phyloP scores from a whole-genome alignment of 2,329 filamentous ascomycete species.

The Ascosphaera aggregata region DNA sequence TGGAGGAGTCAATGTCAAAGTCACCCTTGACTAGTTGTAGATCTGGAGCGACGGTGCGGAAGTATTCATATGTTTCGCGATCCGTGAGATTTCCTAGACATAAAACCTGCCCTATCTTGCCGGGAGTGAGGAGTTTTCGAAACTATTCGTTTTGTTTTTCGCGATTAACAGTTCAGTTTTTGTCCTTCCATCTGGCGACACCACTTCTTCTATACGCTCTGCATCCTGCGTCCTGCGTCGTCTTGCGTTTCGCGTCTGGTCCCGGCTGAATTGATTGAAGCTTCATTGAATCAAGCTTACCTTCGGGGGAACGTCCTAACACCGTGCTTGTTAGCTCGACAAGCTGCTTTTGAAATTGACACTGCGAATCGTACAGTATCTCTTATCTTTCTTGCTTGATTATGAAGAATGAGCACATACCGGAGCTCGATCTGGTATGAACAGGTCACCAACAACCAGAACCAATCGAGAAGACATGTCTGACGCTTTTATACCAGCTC shows the following conservation, averaged over 20 bases:
- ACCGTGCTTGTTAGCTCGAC: constrained; percentile 4
- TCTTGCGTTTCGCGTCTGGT: too few species aligned
- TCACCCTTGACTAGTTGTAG: constrained; percentile 48
- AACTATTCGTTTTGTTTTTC: constrained; percentile 33
- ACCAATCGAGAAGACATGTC: constrained; percentile 64
- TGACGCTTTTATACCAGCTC: background rate
- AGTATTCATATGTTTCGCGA: constrained; percentile 58
- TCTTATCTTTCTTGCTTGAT: too few species aligned
- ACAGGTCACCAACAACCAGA: constrained; percentile 76
- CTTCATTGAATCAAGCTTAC: constrained; percentile 21
- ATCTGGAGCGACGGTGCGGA: constrained; percentile 49
- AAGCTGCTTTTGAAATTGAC: too few species aligned
- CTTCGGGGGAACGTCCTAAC: constrained; percentile 62
- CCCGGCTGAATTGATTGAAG: background rate
- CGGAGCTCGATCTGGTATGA: constrained; percentile 78
- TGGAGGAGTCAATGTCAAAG: constrained; percentile 44
- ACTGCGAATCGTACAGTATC: too few species aligned
- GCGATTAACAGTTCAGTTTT: too few species aligned
- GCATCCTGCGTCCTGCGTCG: too few species aligned
- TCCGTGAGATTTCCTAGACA: constrained; percentile 64
- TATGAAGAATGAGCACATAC: constrained; percentile 29
- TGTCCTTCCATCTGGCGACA: too few species aligned
- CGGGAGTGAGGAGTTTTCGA: constrained; percentile 62
- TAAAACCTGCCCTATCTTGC: constrained; percentile 62
- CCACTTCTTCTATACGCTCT: too few species aligned